These are phyloP conservation scores for Fusarium oligoseptatum DNA, from an alignment of 2,329 filamentous ascomycete species.

Conservation along the genomic window DNA sequence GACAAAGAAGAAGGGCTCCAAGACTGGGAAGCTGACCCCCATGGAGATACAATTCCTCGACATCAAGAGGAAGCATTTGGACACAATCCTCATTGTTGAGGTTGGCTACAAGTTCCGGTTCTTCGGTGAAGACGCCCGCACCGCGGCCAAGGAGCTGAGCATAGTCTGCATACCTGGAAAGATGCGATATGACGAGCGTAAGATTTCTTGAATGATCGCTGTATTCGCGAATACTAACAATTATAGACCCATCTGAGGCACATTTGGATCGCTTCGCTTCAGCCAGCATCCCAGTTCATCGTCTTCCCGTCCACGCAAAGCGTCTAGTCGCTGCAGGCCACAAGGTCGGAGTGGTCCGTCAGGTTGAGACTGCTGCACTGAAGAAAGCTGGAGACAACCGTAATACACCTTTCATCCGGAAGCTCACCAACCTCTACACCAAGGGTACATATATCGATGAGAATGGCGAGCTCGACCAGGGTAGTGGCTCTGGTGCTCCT, in stretches of 20 bases:
- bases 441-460: constrained; percentile 99
- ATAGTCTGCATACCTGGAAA: constrained; percentile 98
- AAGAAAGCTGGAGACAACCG: constrained; percentile 96
- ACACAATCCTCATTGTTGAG: constrained; percentile 91
- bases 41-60: constrained; percentile 95
- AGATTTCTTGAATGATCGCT: constrained; percentile 43
- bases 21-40: constrained; percentile 85
- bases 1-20: constrained; percentile 76
- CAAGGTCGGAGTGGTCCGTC: constrained; percentile 95
- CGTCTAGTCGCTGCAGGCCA: constrained; percentile 91
- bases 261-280: constrained; percentile 94
- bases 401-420: constrained; percentile 90
- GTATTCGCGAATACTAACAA: constrained; percentile 1
- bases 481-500: constrained; percentile 60
- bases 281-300: constrained; percentile 93
- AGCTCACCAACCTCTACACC: constrained; percentile 96
- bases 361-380: constrained; percentile 93
- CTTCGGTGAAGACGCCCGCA: constrained; percentile 93
- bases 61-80: constrained; percentile 91
- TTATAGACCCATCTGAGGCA: constrained; percentile 83
- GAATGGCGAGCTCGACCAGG: constrained; percentile 79
- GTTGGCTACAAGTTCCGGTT: constrained; percentile 99
- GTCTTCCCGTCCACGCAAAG: constrained; percentile 93
- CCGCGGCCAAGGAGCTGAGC: constrained; percentile 88
- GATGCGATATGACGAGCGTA: constrained; percentile 90